These are phyloP conservation scores for Paramecium pentaurelia DNA, from an alignment of 73 alveolate genomes.

Conservation along the genomic window DNA sequence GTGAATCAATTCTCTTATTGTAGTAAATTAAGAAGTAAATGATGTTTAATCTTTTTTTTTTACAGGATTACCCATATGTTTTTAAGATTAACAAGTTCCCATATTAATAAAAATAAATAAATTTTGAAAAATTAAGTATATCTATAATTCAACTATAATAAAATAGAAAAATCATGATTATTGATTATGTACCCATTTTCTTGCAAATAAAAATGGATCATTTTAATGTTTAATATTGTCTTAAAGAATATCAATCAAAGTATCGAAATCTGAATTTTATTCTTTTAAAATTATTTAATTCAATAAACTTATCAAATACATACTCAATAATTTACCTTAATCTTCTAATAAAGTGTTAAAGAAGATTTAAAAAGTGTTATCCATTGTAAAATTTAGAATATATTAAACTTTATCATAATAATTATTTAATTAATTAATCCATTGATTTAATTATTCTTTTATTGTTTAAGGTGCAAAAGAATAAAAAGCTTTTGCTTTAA, in stretches of 20 bases:
- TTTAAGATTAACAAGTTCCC: slow-evolving; percentile 17
- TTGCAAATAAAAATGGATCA: slow-evolving; percentile 24
- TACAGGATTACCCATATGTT: neutral
- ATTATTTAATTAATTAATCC: neutral
- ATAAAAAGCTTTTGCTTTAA: neutral
- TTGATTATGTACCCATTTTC: neutral
- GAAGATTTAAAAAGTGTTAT: neutral
- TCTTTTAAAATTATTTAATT: neutral
- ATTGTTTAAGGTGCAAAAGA: neutral
- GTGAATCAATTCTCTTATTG: neutral
- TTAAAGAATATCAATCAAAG: neutral
- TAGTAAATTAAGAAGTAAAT: neutral
- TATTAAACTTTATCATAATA: neutral
- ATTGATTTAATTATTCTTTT: neutral
- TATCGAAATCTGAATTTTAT: neutral
- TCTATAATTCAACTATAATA: neutral
- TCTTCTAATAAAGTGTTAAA: neutral
- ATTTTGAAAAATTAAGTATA: neutral
- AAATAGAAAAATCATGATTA: neutral
- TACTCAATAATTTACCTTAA: neutral
- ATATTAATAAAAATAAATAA: neutral
- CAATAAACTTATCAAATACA: neutral
- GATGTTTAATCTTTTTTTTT: neutral
- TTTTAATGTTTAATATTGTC: neutral
- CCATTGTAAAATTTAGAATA: neutral